These are phyloP conservation scores for Ustilaginoidea virens DNA, from an alignment of 2,329 filamentous ascomycete genomes.

Conservation along the genomic window DNA sequence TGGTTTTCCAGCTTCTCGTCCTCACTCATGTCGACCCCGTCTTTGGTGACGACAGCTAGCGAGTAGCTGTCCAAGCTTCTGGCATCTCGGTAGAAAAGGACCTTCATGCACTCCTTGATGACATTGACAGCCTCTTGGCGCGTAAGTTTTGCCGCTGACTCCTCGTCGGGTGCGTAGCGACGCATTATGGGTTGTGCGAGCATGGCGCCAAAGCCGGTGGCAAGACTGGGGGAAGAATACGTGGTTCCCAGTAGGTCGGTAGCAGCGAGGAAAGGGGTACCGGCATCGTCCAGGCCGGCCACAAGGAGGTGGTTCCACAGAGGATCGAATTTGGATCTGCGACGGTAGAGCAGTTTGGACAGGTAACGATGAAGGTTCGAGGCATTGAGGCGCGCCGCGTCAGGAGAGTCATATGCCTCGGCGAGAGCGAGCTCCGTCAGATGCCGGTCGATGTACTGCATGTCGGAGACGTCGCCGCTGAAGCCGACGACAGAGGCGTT, in stretches of 20 bases:
- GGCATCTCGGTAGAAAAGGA: constrained; percentile 92
- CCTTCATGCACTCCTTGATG: constrained; percentile 93
- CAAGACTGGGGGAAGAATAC: constrained; percentile 73
- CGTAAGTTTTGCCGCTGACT: constrained; percentile 51
- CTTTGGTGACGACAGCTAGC: constrained; percentile 77
- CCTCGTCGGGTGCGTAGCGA: constrained; percentile 70
- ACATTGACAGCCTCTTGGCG: constrained; percentile 67
- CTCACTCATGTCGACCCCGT: constrained; percentile 73
- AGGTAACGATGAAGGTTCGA: constrained; percentile 96
- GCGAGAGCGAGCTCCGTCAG: constrained; percentile 74
- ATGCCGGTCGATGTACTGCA: constrained; percentile 95
- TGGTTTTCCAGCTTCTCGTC: constrained; percentile 82
- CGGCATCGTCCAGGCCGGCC: constrained; percentile 67
- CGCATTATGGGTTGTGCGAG: constrained; percentile 87
- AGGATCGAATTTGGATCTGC: constrained; percentile 89
- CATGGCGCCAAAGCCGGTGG: constrained; percentile 87
- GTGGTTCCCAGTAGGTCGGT: constrained; percentile 89
- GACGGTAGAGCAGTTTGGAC: constrained; percentile 87
- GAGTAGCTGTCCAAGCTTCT: constrained; percentile 85
- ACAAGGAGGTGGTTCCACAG: constrained; percentile 95
- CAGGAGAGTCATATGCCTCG: constrained; percentile 58
- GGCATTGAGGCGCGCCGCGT: constrained; percentile 50
- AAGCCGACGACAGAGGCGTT: constrained; percentile 76
- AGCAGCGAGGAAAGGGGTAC: constrained; percentile 76
- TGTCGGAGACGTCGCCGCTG: constrained; percentile 93